Evolutionary conservation across 805 yeast genomes (phyloP).

Genomic region (Scheffersomyces lignosus): DNA sequence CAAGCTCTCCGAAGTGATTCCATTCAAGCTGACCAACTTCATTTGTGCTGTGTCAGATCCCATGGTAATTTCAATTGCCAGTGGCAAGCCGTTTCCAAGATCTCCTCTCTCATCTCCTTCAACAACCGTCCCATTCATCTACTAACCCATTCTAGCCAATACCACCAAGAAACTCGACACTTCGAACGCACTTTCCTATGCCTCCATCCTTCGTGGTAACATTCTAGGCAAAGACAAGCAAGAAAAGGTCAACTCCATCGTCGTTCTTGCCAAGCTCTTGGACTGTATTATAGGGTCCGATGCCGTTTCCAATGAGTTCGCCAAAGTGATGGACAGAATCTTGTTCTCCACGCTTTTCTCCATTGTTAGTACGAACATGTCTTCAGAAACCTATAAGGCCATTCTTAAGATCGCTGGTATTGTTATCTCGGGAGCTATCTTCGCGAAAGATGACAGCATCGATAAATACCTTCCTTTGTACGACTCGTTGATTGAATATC

Average conservation of each 20-base stretch:
- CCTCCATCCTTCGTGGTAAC: constrained; percentile 37
- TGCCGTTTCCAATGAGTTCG: constrained; percentile 37
- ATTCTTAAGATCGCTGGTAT: constrained; percentile 44
- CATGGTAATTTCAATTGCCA: no score
- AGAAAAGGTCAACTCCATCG: constrained; percentile 53
- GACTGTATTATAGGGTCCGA: constrained; percentile 43
- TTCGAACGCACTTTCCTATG: constrained; percentile 32
- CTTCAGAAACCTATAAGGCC: constrained; percentile 46
- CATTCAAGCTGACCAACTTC: no score
- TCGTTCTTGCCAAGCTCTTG: constrained; percentile 52
- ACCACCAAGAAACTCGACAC: constrained; percentile 32
- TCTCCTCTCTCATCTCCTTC: no score
- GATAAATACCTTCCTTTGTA: constrained; percentile 37
- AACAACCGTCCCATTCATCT: no score
- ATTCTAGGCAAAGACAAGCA: constrained; percentile 48
- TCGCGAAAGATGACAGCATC: constrained; percentile 34
- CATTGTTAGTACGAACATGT: constrained; percentile 41
- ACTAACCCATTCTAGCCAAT: constrained; percentile 20
- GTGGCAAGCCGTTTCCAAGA: no score
- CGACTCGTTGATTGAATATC: constrained; percentile 35
- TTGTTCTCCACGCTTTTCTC: constrained; percentile 43
- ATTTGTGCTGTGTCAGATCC: no score
- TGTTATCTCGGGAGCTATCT: constrained; percentile 45
- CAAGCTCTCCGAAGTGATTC: no score
- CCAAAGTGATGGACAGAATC: constrained; percentile 36